These are phyloP conservation scores for Rhodotorula sp. DNA, from an alignment of 1,284 basidiomycete genomes.

Conservation along the genomic window DNA sequence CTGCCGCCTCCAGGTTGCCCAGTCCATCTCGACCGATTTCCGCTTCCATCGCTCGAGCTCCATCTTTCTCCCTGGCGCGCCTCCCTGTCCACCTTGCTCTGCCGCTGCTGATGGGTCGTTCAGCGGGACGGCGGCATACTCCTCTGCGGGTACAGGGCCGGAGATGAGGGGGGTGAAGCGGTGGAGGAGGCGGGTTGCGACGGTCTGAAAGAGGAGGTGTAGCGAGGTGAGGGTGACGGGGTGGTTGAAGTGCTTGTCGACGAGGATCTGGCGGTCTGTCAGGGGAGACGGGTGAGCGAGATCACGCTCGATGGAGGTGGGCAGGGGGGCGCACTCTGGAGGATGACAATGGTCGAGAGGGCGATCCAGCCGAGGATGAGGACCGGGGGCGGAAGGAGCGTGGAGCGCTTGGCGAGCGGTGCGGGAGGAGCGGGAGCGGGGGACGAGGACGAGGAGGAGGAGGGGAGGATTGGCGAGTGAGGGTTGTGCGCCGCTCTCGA, in stretches of 20 bases:
- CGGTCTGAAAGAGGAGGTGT: constrained; percentile 34
- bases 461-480: background rate
- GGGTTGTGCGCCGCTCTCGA: no score
- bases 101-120: background rate
- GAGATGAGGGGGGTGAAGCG: constrained; percentile 39
- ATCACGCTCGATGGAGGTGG: background rate
- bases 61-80: background rate
- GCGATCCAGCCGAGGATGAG: constrained; percentile 39
- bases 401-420: background rate
- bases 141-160: constrained; percentile 3
- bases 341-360: constrained; percentile 26
- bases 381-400: background rate
- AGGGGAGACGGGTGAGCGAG: background rate
- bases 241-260: constrained; percentile 34
- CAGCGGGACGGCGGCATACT: constrained; percentile 25
- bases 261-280: constrained; percentile 40
- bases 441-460: background rate
- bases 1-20: constrained; percentile 14
- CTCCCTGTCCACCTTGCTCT: background rate
- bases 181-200: constrained; percentile 34
- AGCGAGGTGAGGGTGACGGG: constrained; percentile 41
- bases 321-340: constrained; percentile 19
- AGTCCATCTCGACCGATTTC: constrained; percentile 30
- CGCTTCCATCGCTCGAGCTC: constrained; percentile 16
- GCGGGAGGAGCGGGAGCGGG: background rate